Evolutionary conservation across 2,329 filamentous ascomycete species (phyloP), one percentile per base, ranked within the genome.

Genomic region (Grosmannia serpens): DNA sequence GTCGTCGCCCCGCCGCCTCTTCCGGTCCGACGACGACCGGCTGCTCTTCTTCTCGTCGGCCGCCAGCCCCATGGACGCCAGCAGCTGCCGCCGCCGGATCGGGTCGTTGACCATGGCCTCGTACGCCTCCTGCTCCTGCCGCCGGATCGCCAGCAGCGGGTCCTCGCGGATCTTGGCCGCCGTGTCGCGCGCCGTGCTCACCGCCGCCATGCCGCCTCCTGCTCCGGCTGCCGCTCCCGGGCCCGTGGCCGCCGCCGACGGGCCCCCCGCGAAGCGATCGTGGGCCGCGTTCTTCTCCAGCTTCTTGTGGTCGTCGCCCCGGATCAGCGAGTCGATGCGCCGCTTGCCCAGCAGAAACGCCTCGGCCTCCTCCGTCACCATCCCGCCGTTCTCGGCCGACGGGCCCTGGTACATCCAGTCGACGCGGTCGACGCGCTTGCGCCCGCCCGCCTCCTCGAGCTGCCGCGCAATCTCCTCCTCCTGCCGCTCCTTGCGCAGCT

Each of bases 391-490:
- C 41, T 89, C 89, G 67, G 82, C 78, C 55, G 86, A 87, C 9
- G 94, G 91, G 1, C 92, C 92, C 65, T 87, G 84, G 73, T 99
- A 99, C 90, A 99, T 96, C 89, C 94, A 99, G 67, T 97, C 94
- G 29, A 99, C 92, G 41, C 91, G 85, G 66, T 92, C 86, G 33
- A 87, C 75, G 57, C 87, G 81, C 68, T 90, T 91, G 66, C 82
- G 84, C 58, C 91, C 91, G 44, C 94, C 94, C 0, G 91, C 87
- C 2, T 87, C 86, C 73, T 96, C 94, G 59, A 96, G 89, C 64
- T 97, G 81, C 56, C 85, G 83, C 71, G 96, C 89, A 1, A 97
- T 83, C 70, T 97, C 91, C 71, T 96, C 90, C 64, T 96, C 88
- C 53, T 88, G 86, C 53, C 91, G 85, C 75, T 99, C 95, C 70